Percentiles rank a stretch among this genome's conserved stretches.
phyloP scores from a whole-genome alignment of 2,329 filamentous ascomycete species.

The Ophiostoma ulmi region DNA sequence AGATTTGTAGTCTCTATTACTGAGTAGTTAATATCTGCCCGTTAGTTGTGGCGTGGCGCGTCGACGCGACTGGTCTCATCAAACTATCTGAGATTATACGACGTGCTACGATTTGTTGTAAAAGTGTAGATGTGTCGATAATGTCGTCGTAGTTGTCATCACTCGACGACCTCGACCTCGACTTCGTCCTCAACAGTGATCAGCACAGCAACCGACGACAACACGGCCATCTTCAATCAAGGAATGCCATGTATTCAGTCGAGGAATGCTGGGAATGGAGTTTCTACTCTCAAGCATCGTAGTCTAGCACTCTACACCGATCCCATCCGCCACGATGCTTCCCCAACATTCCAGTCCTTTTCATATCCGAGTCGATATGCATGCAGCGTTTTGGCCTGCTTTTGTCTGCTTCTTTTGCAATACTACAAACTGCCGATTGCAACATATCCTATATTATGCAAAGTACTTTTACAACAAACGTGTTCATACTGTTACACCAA shows the following conservation, averaged over 20 bases:
- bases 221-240: not conserved
- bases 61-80: not conserved
- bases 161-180: not conserved
- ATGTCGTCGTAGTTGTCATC: not conserved
- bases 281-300: not conserved
- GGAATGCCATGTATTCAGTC: slow-evolving; percentile 2
- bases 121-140: not conserved
- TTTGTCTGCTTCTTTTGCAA: not conserved
- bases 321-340: not conserved
- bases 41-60: not conserved
- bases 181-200: not conserved
- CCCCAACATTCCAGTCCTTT: slow-evolving; percentile 7
- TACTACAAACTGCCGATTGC: not conserved
- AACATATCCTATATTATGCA: not conserved
- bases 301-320: not conserved
- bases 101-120: not conserved
- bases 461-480: not conserved
- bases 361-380: not conserved
- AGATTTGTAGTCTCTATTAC: not conserved
- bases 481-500: not conserved
- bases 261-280: not conserved
- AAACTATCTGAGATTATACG: not conserved
- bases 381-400: not conserved
- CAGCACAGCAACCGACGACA: not conserved
- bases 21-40: not conserved